Base-by-base conservation (phyloP, 495 filamentous ascomycete genomes). In the Penicillium cinerascens region DNA sequence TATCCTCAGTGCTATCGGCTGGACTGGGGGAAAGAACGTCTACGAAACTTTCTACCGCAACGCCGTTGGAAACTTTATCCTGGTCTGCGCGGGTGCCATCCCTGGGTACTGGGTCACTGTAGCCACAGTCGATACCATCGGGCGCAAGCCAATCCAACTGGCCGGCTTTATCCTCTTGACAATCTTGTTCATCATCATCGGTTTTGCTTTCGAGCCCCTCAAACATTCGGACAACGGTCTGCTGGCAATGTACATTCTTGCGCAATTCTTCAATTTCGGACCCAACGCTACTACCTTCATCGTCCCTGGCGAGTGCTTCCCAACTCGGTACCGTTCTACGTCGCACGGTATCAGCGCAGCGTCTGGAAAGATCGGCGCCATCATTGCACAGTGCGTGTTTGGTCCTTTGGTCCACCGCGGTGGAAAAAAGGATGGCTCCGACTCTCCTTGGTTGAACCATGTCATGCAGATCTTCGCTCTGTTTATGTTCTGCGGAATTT, bases 221-320 rank as follows among this genome's bases (percentile, higher is more conserved):
- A 56, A 66, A 46, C 39, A 76, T 54, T 43, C 78, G 59, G 21
- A 74, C 42, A 63, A 71, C 53, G 73, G 73, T 43, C 75, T 91
- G 10, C 76, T 92, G 20, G 85, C 75, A n/a, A 78, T 90, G 50
- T 93, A 92, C 63, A 78, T 92, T 17, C 70, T 93, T 3, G 83
- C 85, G n/a, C 86, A 92, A 57, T 88, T 89, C 74, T 92, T 92
- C 80, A 92, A 92, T 72, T 91, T 82, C 52, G 75, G 90, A 1
- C 91, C 91, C 46, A 95, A 95, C 69, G 78, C 88, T 1, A 95
- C 88, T 18, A 95, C 90, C 27, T 95, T 95, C 74, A 87, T 95
- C 60, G 85, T 95, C 0, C 91, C 91, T 9, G 91, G 89, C 18
- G 91, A 96, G 65, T 87, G 83, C 59, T 96, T 93, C 74, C 91